Conservation (phyloP, 2,329 filamentous ascomycete genomes). For the Amesomyces nigricolor region DNA sequence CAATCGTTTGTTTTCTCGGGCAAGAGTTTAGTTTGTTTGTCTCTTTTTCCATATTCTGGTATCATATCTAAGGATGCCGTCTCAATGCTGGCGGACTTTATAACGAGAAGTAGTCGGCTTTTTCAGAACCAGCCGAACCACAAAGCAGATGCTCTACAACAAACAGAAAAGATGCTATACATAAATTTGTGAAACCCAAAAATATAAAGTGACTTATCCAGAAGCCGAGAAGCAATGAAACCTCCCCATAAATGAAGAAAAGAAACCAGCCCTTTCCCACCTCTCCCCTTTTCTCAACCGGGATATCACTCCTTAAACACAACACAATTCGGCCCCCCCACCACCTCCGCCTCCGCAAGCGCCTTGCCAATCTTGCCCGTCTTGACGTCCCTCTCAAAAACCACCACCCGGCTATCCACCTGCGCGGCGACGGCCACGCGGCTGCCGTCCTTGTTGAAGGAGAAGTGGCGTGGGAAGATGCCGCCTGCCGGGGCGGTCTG, state of each 20-base stretch:
- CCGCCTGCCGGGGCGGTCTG: conserved; percentile 61
- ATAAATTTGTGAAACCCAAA: not conserved
- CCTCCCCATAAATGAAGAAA: not conserved
- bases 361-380: conserved; percentile 52
- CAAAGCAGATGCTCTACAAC: too few species aligned
- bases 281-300: not conserved
- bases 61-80: too few species aligned
- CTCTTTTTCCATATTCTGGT: too few species aligned
- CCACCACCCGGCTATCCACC: conserved; percentile 51
- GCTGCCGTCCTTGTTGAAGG: conserved; percentile 57
- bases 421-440: conserved; percentile 63
- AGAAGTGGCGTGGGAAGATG: conserved; percentile 60
- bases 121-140: too few species aligned
- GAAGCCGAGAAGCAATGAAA: not conserved
- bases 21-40: too few species aligned
- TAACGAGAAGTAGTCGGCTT: too few species aligned
- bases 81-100: too few species aligned
- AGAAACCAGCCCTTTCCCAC: not conserved
- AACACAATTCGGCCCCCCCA: conserved; percentile 42
- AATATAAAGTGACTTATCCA: not conserved
- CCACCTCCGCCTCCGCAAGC: conserved; percentile 38
- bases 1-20: not conserved
- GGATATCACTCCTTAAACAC: conserved; percentile 41
- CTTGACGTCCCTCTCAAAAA: conserved; percentile 54
- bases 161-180: too few species aligned